Conservation (phyloP, 768 basidiomycete species). For the Strobilomyces confusus region DNA sequence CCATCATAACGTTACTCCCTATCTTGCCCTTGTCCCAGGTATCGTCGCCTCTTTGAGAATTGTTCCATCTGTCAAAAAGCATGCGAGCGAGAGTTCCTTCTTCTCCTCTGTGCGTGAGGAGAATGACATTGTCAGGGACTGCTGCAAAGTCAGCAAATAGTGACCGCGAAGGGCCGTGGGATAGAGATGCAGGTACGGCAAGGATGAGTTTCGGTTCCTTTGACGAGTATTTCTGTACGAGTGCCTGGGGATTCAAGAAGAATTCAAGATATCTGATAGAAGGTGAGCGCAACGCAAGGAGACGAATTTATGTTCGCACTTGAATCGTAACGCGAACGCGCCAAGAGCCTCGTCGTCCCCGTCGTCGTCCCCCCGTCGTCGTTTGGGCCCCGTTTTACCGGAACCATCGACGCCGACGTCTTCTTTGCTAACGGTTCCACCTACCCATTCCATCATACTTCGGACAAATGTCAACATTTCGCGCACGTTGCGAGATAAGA, state of each 20-base stretch:
- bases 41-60: constrained; percentile 69
- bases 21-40: constrained; percentile 91
- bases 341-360: constrained; percentile 81
- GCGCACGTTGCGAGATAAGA: constrained; percentile 85
- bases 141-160: constrained; percentile 86
- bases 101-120: constrained; percentile 78
- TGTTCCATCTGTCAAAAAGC: constrained; percentile 86
- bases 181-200: constrained; percentile 88
- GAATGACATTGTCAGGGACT: constrained; percentile 78
- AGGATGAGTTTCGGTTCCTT: constrained; percentile 91
- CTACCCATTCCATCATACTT: constrained; percentile 99
- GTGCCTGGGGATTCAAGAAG: constrained; percentile 76
- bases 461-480: constrained; percentile 94
- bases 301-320: constrained; percentile 45
- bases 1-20: constrained; percentile 81
- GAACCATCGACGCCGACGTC: constrained; percentile 80
- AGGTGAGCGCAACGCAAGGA: not conserved
- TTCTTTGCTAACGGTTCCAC: constrained; percentile 90
- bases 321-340: constrained; percentile 84
- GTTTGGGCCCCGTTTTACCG: constrained; percentile 47
- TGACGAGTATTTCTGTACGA: constrained; percentile 78
- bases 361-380: constrained; percentile 61
- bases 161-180: constrained; percentile 85
- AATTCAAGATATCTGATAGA: constrained; percentile 81
- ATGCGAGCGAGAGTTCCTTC: constrained; percentile 74